These are phyloP conservation scores for Tuber borchii DNA, from an alignment of 495 filamentous ascomycete genomes.

Conservation along the genomic window DNA sequence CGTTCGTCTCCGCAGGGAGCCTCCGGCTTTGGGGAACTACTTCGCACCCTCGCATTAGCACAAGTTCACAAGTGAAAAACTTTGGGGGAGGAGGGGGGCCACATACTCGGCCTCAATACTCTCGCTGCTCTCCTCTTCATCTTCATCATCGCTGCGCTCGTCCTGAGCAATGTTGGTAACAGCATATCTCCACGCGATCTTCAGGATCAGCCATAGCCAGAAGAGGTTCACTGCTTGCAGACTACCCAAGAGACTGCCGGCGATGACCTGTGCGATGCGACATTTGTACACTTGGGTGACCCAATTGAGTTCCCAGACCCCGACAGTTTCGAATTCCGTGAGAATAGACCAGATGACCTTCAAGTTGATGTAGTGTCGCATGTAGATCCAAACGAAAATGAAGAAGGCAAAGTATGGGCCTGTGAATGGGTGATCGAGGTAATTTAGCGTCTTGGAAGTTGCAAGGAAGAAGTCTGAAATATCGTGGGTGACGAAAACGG, in stretches of 20 bases:
- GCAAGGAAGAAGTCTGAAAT: constrained; percentile 96
- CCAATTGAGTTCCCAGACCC: constrained; percentile 83
- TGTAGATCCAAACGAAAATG: constrained; percentile 80
- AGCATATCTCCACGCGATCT: constrained; percentile 59
- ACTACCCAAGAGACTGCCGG: constrained; percentile 60
- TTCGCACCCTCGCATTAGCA: constrained; percentile 1
- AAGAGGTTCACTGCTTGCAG: constrained; percentile 79
- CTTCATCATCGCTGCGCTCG: constrained; percentile 60
- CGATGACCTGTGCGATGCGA: constrained; percentile 66
- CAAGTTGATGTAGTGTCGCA: constrained; percentile 86
- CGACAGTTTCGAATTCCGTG: constrained; percentile 81
- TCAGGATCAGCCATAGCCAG: constrained; percentile 77
- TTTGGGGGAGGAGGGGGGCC: constrained; percentile 49
- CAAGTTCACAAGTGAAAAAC: not conserved
- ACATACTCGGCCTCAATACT: constrained; percentile 26
- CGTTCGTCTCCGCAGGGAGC: not conserved
- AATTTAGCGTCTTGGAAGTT: constrained; percentile 93
- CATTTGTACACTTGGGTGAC: constrained; percentile 78
- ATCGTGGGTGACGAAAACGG: constrained; percentile 94
- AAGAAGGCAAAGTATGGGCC: constrained; percentile 80
- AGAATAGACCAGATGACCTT: constrained; percentile 77
- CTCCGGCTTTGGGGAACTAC: constrained; percentile 11
- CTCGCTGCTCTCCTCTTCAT: constrained; percentile 45
- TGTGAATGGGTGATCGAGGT: constrained; percentile 70
- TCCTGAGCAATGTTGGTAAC: constrained; percentile 47